phyloP scores from a whole-genome alignment of 495 filamentous ascomycete genomes.

The Neurospora sp. region DNA sequence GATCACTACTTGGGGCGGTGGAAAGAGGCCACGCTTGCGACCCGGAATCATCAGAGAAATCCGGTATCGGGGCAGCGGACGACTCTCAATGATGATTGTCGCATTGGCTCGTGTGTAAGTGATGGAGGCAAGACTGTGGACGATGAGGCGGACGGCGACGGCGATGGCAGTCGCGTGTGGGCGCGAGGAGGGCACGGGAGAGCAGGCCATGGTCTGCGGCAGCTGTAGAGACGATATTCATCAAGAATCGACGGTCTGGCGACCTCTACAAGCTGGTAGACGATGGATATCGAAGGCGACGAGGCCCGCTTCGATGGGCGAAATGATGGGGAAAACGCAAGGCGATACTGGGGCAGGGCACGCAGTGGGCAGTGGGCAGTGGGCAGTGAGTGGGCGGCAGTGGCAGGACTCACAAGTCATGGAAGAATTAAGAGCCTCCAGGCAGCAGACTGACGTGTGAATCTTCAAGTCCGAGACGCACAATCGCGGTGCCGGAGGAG shows the following conservation, averaged over 20 bases:
- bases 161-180: constrained; percentile 28
- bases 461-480: constrained; percentile 3
- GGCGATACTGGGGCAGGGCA: constrained; percentile 10
- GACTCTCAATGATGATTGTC: constrained; percentile 30
- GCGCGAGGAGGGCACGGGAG: constrained; percentile 11
- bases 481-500: constrained; percentile 1
- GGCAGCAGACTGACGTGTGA: constrained; percentile 17
- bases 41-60: constrained; percentile 19
- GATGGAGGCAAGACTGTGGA: constrained; percentile 36
- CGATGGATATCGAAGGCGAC: constrained; percentile 28
- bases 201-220: constrained; percentile 11
- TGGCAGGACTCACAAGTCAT: constrained; percentile 30
- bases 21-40: constrained; percentile 29
- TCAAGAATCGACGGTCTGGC: constrained; percentile 20
- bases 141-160: constrained; percentile 15
- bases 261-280: constrained; percentile 18
- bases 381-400: neutral
- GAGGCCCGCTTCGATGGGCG: constrained; percentile 30
- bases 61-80: constrained; percentile 7
- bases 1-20: constrained; percentile 11
- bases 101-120: constrained; percentile 32
- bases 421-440: constrained; percentile 16
- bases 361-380: constrained; percentile 7
- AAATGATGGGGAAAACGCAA: constrained; percentile 28
- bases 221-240: constrained; percentile 23